Conservation (phyloP, 495 filamentous ascomycete genomes). For the Cryomyces minteri region DNA sequence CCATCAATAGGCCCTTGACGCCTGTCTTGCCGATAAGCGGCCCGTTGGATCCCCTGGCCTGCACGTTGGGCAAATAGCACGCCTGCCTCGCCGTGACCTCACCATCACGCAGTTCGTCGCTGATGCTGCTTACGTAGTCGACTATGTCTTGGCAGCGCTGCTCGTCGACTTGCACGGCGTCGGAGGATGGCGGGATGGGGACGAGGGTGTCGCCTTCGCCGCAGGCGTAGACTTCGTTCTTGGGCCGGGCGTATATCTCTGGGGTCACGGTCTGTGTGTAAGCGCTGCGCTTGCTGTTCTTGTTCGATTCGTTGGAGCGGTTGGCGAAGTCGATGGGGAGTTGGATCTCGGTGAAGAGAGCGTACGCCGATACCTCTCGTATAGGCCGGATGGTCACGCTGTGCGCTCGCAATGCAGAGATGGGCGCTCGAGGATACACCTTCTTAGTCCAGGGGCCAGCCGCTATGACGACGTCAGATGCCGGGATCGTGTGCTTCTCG, state of each 20-base stretch:
- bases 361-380: constrained; percentile 65
- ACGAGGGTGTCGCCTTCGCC: constrained; percentile 67
- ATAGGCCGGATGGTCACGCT: constrained; percentile 66
- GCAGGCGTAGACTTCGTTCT: constrained; percentile 82
- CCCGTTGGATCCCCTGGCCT: constrained; percentile 37
- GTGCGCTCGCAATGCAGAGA: constrained; percentile 71
- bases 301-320: constrained; percentile 19
- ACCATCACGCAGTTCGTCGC: constrained; percentile 56
- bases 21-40: constrained; percentile 66
- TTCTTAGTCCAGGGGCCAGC: constrained; percentile 80
- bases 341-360: constrained; percentile 77
- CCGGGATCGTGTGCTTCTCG: constrained; percentile 38
- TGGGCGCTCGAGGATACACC: constrained; percentile 57
- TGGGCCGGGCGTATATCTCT: constrained; percentile 85
- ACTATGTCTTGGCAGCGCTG: constrained; percentile 74
- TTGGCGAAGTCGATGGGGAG: constrained; percentile 37
- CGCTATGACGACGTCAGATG: constrained; percentile 66
- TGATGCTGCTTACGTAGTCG: constrained; percentile 61
- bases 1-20: constrained; percentile 61
- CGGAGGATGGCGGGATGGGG: constrained; percentile 58
- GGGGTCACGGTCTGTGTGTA: constrained; percentile 56
- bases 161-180: constrained; percentile 60
- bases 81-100: constrained; percentile 70
- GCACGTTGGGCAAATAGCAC: constrained; percentile 77
- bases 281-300: constrained; percentile 19